Base-by-base conservation (phyloP, 2,329 filamentous ascomycete genomes). In the Mariannaea sp. region DNA sequence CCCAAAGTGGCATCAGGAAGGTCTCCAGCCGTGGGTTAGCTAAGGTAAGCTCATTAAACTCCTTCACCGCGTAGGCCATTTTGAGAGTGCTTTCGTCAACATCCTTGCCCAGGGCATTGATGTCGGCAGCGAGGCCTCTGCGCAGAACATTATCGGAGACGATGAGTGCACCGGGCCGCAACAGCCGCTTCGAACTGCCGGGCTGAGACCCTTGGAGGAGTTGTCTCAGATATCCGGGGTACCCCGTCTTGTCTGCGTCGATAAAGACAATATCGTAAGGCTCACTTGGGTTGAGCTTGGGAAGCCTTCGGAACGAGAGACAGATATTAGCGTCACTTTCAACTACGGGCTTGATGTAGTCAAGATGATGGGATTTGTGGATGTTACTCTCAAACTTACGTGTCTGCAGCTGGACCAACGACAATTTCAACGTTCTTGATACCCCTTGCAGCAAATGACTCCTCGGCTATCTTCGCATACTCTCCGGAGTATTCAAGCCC, bases 211-310 rank as follows among this genome's bases (percentile, higher is more conserved):
- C 63, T 14, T 68, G 70, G 12, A 82, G 70, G 47, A 82, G 74
- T 24, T 73, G 69, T 16, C 68, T 63, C 30, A 82, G 70, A 63
- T 82, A 82, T 6, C 61, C 64, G 0, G 76, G 74, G 61, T 82
- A 81, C n/a, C 75, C 77, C 0, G 72, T 68, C 68, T 82, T 82
- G 52, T 82, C 73, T 19, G 80, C 80, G 52, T 82, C 80, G 55
- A 82, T 73, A 64, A 82, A 82, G 63, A 82, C 72, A 38, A 81
- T 67, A 64, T 82, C 80, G 58, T 79, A 83, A 4, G 80, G 77
- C 59, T 59, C 53, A 8, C 22, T 35, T 19, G 63, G 58, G 24
- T 45, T 35, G 24, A 70, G 59, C 29, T 72, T 75, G 66, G 29
- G 65, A 50, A 52, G 68, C 59, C 54, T 73, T 29, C 12, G 7